A percentile compares a stretch with the other conserved stretches of the same genome.
Conservation (phyloP, 2,329 filamentous ascomycete species). For the Aureobasidium sp. region DNA sequence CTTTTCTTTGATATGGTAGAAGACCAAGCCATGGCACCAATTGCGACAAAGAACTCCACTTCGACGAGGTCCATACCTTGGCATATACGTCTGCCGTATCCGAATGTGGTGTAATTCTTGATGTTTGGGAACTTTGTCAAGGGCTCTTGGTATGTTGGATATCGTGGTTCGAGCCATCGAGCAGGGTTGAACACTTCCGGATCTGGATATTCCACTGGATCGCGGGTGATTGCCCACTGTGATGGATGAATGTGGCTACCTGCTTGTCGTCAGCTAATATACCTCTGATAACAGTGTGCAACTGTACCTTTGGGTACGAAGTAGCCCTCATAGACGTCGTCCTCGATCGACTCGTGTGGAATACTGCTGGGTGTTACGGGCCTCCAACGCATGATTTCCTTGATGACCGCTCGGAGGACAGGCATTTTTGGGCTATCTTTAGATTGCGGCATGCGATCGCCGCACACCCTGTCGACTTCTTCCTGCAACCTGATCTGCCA, state of each 20-base stretch:
- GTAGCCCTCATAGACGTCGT: slow-evolving; percentile 60
- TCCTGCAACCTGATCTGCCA: slow-evolving; percentile 52
- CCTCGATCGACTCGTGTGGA: slow-evolving; percentile 56
- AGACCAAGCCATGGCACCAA: slow-evolving; percentile 54
- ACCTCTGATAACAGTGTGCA: no score
- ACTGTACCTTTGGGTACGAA: slow-evolving; percentile 59
- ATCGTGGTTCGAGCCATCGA: slow-evolving; percentile 67
- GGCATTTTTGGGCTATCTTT: slow-evolving; percentile 38
- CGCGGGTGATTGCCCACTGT: slow-evolving; percentile 66
- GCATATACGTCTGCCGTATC: slow-evolving; percentile 69
- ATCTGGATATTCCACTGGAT: slow-evolving; percentile 66
- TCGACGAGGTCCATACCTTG: slow-evolving; percentile 70
- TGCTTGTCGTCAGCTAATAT: no score
- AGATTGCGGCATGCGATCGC: slow-evolving; percentile 49
- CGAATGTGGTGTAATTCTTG: slow-evolving; percentile 70
- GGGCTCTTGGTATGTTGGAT: slow-evolving; percentile 71
- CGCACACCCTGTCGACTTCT: slow-evolving; percentile 51
- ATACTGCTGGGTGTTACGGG: slow-evolving; percentile 62
- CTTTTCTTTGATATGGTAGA: slow-evolving; percentile 57
- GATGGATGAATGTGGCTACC: no score
- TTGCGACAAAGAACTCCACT: slow-evolving; percentile 62
- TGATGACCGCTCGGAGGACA: slow-evolving; percentile 36
- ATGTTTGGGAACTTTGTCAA: slow-evolving; percentile 70
- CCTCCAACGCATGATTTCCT: slow-evolving; percentile 46
- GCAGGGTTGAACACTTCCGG: slow-evolving; percentile 70